These are phyloP conservation scores for Angomonas deanei DNA, from an alignment of 208 protist genomes.

Conservation along the genomic window DNA sequence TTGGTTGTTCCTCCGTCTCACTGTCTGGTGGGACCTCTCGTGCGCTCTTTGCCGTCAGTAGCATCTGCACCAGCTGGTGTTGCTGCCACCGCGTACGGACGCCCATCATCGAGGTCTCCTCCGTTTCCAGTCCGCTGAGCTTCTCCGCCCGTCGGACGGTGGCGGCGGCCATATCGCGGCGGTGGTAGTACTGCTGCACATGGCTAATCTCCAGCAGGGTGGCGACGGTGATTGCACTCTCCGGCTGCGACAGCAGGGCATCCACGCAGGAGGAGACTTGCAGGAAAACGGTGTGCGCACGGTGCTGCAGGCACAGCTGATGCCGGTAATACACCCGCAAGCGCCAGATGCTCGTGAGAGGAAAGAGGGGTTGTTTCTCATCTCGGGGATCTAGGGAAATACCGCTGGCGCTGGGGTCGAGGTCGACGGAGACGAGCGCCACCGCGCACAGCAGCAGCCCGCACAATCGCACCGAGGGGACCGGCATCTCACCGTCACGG, in stretches of 20 bases:
- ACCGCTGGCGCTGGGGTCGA: background rate
- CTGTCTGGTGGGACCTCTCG: constrained; percentile 20
- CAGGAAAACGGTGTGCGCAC: constrained; percentile 69
- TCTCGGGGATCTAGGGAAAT: background rate
- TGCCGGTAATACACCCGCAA: constrained; percentile 73
- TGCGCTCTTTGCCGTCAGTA: constrained; percentile 62
- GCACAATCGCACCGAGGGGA: constrained; percentile 51
- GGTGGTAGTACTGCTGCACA: constrained; percentile 85
- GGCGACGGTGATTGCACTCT: constrained; percentile 36
- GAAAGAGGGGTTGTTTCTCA: constrained; percentile 18
- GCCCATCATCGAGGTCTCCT: constrained; percentile 79
- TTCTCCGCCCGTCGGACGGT: constrained; percentile 54
- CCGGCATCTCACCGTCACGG: constrained; percentile 80
- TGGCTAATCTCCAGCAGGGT: constrained; percentile 79
- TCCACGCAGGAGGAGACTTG: constrained; percentile 60
- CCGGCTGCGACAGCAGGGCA: constrained; percentile 45
- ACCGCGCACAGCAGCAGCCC: constrained; percentile 61
- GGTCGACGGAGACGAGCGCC: constrained; percentile 26
- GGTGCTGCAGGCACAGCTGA: constrained; percentile 67
- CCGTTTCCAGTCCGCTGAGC: constrained; percentile 56
- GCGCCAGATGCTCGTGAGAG: constrained; percentile 55
- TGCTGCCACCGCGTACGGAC: constrained; percentile 90
- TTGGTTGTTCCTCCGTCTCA: constrained; percentile 30
- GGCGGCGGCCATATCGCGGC: constrained; percentile 62
- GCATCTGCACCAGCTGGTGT: constrained; percentile 78